phyloP scores from a whole-genome alignment of 345 rosid genomes.

The Corchorus capsularis region DNA sequence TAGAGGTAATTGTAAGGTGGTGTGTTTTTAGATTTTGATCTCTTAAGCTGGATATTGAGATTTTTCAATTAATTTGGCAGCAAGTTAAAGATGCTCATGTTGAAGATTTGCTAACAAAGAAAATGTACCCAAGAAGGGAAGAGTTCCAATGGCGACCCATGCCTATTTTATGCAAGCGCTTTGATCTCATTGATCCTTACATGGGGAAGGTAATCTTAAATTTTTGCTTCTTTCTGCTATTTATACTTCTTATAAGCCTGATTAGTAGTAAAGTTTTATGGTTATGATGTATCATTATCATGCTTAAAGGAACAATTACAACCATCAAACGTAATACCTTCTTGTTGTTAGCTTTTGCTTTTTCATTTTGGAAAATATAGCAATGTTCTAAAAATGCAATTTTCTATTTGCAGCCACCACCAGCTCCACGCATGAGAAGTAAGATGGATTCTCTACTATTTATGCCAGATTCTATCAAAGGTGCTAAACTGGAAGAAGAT shows the following conservation, averaged over 20 bases:
- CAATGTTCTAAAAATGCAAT: slow-evolving; percentile 14
- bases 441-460: slow-evolving; percentile 88
- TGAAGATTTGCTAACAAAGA: slow-evolving; percentile 47
- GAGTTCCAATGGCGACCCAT: slow-evolving; percentile 97
- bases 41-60: slow-evolving; percentile 22
- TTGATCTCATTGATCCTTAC: slow-evolving; percentile 91
- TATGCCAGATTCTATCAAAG: slow-evolving; percentile 64
- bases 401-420: slow-evolving; percentile 62
- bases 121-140: slow-evolving; percentile 71
- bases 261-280: slow-evolving; percentile 9
- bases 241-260: slow-evolving; percentile 1
- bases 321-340: no score
- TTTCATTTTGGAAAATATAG: not conserved
- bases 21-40: slow-evolving; percentile 17
- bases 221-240: slow-evolving; percentile 14
- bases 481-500: slow-evolving; percentile 45
- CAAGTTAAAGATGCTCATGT: slow-evolving; percentile 47
- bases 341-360: not conserved
- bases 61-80: slow-evolving; percentile 43
- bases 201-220: slow-evolving; percentile 80
- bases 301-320: not conserved
- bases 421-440: slow-evolving; percentile 74
- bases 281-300: not conserved
- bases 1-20: slow-evolving; percentile 53
- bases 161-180: slow-evolving; percentile 88